Percentiles rank a stretch among this genome's conserved stretches.
Conservation (phyloP, 2,329 filamentous ascomycete genomes). For the Ophiostoma quercus region DNA sequence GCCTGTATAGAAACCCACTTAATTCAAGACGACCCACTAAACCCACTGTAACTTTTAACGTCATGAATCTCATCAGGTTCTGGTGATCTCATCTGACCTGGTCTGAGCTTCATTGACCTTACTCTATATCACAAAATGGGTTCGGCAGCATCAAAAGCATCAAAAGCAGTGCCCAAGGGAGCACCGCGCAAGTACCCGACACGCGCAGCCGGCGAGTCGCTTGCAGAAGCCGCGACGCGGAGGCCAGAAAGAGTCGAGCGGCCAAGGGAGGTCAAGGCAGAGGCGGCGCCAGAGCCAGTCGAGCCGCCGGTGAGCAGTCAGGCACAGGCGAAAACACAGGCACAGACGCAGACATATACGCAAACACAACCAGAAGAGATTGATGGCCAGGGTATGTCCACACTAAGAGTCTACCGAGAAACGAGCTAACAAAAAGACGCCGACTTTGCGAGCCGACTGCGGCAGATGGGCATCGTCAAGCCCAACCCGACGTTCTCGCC, state of each 20-base stretch:
- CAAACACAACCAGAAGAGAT: neutral
- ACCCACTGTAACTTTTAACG: constrained; percentile 3
- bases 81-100: neutral
- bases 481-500: constrained; percentile 51
- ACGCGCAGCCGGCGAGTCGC: constrained; percentile 33
- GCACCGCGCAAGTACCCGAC: constrained; percentile 42
- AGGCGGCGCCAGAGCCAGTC: constrained; percentile 19
- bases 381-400: constrained; percentile 10
- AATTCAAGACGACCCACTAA: neutral
- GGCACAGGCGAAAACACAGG: neutral
- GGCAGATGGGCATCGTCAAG: constrained; percentile 50
- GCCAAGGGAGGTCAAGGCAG: neutral
- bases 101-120: neutral
- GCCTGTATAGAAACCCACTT: neutral
- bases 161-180: constrained; percentile 41
- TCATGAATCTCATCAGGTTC: neutral
- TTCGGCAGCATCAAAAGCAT: constrained; percentile 45
- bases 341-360: constrained; percentile 15
- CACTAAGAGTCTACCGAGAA: no score
- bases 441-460: constrained; percentile 48
- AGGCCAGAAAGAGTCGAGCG: neutral
- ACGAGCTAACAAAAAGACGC: constrained; percentile 31
- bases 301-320: constrained; percentile 26
- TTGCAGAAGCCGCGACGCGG: constrained; percentile 12
- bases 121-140: constrained; percentile 37